Evolutionary conservation across 164 flowering plant species (phyloP), one percentile per base, ranked within the genome.

Genomic region (Tetrastigma voinierianum): DNA sequence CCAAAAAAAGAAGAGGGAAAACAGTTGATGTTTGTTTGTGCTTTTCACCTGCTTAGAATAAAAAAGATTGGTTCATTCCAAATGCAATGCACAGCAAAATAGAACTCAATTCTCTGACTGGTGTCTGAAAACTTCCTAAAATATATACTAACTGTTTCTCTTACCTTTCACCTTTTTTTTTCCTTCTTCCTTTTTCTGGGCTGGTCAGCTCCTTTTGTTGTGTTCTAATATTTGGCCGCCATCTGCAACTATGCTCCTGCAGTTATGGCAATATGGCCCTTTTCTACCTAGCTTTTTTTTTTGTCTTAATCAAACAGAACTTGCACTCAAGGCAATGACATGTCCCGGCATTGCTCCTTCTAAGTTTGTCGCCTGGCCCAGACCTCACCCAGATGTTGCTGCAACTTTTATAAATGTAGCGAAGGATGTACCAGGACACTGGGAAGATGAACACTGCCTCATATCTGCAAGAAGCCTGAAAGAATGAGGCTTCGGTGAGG

Each of bases 331-430:
- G 84, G 68, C 94, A n/a, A n/a, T n/a, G n/a, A 95, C 69, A 95
- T 96, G 98, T 87, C 97, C 32, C 82, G 97, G 93, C 98, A 18
- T 73, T 96, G 76, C 90, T 93, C 51, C 77, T 93, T 7, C 74
- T 96, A 48, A 80, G 97, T 68, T 80, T 90, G 65, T 96, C 99
- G 25, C 90, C 90, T 73, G 99, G 99, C 25, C 84, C 98, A 5
- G 97, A 96, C 75, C n/a, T n/a, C 99, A 96, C 69, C 99, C 99
- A 59, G 99, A 96, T 79, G 98, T 90, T 19, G 99, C 99, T 78
- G 96, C 98, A 40, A 96, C 99, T 44, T 96, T 84, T 67, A 93
- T 92, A 61, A 96, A 96, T 80, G 96, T 96, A 49, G 98, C 99
- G 49, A 96, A 90, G n/a, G 99, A 93, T 96, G 99, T 93, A 89